Percentiles rank a stretch among this genome's conserved stretches.
Evolutionary conservation across 2,329 filamentous ascomycete genomes (phyloP).

Genomic region (Rhinocladiella mackenziei): DNA sequence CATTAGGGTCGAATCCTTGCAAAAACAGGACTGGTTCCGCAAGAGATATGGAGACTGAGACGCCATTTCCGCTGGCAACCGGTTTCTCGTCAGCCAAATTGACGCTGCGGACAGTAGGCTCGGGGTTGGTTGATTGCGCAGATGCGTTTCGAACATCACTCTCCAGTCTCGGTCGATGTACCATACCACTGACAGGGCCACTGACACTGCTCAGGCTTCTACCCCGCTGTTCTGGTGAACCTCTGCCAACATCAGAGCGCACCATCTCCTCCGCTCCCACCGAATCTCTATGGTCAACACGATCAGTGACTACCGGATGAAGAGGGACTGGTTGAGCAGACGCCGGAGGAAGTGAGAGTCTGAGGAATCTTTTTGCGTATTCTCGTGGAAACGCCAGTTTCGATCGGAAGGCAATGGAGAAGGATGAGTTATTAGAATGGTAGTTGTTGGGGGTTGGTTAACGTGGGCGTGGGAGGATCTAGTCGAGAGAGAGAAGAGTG

Average conservation of each 20-base stretch:
- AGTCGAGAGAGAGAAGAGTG: too few relatives aligned
- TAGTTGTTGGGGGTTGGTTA: too few relatives aligned
- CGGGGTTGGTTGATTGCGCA: conserved; percentile 21
- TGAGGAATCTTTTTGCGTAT: conserved; percentile 46
- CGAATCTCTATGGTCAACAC: conserved; percentile 36
- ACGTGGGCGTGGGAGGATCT: too few relatives aligned
- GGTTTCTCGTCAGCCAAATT: conserved; percentile 44
- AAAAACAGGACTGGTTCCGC: conserved; percentile 49
- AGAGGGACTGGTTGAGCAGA: conserved; percentile 29
- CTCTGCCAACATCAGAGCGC: conserved; percentile 19
- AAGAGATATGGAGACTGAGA: conserved; percentile 45
- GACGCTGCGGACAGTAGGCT: conserved; percentile 34
- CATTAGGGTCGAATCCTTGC: conserved; percentile 48
- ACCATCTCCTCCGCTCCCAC: conserved; percentile 33
- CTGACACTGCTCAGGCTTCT: conserved; percentile 28
- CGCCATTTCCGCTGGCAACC: conserved; percentile 47
- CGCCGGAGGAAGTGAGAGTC: conserved; percentile 36
- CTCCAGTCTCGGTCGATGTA: conserved; percentile 30
- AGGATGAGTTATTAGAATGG: too few relatives aligned
- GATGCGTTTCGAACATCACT: conserved; percentile 27
- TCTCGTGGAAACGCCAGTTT: conserved; percentile 46
- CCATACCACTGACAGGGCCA: conserved; percentile 29
- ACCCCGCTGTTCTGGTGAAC: conserved; percentile 23
- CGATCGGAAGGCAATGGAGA: conserved; percentile 15
- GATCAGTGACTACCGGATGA: conserved; percentile 34